phyloP scores from a whole-genome alignment of 495 filamentous ascomycete genomes.

The Elaphomyces granulatus region DNA sequence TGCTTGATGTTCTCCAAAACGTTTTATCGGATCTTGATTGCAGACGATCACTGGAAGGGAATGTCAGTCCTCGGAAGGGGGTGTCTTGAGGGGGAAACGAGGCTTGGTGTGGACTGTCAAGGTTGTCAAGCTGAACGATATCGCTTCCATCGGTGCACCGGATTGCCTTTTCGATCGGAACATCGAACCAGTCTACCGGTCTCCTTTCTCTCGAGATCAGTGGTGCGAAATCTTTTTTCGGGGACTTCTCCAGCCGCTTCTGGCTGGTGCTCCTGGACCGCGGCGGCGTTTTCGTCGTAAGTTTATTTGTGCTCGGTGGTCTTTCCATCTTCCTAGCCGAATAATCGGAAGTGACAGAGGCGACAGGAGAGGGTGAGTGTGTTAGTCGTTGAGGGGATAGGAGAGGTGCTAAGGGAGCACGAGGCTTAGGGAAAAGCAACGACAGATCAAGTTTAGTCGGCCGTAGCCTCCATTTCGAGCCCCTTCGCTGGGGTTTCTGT shows the following conservation, averaged over 20 bases:
- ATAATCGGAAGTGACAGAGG: conserved; percentile 20
- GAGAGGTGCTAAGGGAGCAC: conserved; percentile 18
- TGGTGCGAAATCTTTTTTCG: neutral
- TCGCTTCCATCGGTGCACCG: neutral
- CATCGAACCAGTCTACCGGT: conserved; percentile 6
- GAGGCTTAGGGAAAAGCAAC: conserved; percentile 32
- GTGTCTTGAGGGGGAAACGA: neutral
- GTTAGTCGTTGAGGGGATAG: conserved; percentile 34
- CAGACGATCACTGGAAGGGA: neutral
- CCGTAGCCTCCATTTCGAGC: conserved; percentile 28
- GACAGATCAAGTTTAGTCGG: conserved; percentile 32
- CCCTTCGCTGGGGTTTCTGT: conserved; percentile 12
- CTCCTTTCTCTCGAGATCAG: neutral
- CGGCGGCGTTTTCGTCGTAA: conserved; percentile 19
- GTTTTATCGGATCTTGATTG: neutral
- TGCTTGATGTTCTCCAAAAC: neutral
- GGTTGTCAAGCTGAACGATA: neutral
- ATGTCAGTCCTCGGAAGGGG: neutral
- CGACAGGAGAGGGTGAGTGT: conserved; percentile 28
- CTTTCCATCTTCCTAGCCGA: conserved; percentile 7
- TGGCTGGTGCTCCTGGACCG: conserved; percentile 3
- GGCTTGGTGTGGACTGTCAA: neutral
- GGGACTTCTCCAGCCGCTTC: neutral
- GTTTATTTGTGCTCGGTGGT: conserved; percentile 9
- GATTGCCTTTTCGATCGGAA: conserved; percentile 3